A percentile compares a stretch with the other conserved stretches of the same genome.
phyloP scores from a whole-genome alignment of 352 stramenopile genomes.

The Pythium brachiatum region DNA sequence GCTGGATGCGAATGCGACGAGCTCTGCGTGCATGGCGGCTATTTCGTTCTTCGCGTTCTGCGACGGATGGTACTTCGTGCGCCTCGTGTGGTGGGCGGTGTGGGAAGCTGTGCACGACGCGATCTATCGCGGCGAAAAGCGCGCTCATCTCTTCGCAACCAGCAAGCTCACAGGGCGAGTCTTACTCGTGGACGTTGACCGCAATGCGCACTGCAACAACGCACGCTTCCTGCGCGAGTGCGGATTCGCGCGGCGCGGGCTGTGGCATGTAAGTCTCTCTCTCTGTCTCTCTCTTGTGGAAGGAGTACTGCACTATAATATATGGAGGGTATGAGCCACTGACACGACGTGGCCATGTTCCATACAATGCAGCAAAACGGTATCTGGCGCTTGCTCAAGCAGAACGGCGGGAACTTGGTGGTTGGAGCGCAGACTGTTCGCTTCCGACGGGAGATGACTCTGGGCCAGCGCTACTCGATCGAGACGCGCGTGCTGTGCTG shows the following conservation, averaged over 20 bases:
- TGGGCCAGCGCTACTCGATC: conserved; percentile 67
- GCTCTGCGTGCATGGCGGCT: conserved; percentile 24
- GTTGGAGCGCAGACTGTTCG: conserved; percentile 79
- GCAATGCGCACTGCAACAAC: conserved; percentile 87
- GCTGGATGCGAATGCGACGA: not conserved
- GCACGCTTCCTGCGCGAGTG: conserved; percentile 83
- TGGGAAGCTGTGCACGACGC: conserved; percentile 24
- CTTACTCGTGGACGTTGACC: conserved; percentile 68
- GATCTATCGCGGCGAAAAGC: conserved; percentile 22
- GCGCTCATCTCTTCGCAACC: conserved; percentile 46
- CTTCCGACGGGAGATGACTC: conserved; percentile 75
- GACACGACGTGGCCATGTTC: not conserved
- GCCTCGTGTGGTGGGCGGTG: conserved; percentile 26
- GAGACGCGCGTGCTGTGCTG: conserved; percentile 76
- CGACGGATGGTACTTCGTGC: conserved; percentile 80
- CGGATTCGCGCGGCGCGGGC: conserved; percentile 67
- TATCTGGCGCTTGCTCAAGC: conserved; percentile 61
- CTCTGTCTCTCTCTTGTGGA: not conserved
- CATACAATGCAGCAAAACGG: conserved; percentile 40
- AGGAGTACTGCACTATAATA: too few relatives aligned
- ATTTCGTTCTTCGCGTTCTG: conserved; percentile 65
- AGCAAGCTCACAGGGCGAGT: conserved; percentile 52
- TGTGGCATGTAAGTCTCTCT: conserved; percentile 68
- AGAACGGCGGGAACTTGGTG: conserved; percentile 66
- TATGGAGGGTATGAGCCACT: too few relatives aligned